Percentiles rank a stretch among this genome's conserved stretches.
phyloP scores from a whole-genome alignment of 805 yeast species.

The Diddensiella caesifluorescens region DNA sequence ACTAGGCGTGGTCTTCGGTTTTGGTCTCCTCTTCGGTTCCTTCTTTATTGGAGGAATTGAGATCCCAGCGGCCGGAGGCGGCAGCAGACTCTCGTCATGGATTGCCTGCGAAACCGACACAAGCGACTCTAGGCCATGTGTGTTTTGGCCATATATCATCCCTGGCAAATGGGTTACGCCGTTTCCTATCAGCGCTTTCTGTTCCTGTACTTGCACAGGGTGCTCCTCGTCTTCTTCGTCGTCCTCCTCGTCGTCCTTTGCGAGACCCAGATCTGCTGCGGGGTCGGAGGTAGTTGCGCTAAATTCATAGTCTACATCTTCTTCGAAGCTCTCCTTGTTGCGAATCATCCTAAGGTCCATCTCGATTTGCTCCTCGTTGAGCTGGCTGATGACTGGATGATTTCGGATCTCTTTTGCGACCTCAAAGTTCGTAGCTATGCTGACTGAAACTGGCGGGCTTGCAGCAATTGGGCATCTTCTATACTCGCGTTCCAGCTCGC shows the following conservation, averaged over 20 bases:
- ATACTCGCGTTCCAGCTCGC: constrained; percentile 25
- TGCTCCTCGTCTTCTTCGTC: constrained; percentile 7
- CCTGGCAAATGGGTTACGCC: background rate
- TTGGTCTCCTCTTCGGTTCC: background rate
- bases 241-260: constrained; percentile 9
- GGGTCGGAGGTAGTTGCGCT: background rate
- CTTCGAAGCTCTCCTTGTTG: constrained; percentile 15
- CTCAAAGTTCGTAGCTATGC: constrained; percentile 26
- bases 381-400: constrained; percentile 18
- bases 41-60: background rate
- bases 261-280: background rate
- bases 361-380: constrained; percentile 20
- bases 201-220: background rate
- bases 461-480: constrained; percentile 12
- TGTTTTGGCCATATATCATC: background rate
- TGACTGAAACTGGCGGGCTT: constrained; percentile 20
- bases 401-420: constrained; percentile 22
- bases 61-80: background rate
- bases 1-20: background rate
- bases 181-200: no score
- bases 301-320: constrained; percentile 4
- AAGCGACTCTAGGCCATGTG: no score
- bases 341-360: constrained; percentile 15
- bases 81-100: background rate
- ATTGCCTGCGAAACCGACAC: background rate